Conservation (phyloP, 345 rosid species). For the Citrus mangshanensis region DNA sequence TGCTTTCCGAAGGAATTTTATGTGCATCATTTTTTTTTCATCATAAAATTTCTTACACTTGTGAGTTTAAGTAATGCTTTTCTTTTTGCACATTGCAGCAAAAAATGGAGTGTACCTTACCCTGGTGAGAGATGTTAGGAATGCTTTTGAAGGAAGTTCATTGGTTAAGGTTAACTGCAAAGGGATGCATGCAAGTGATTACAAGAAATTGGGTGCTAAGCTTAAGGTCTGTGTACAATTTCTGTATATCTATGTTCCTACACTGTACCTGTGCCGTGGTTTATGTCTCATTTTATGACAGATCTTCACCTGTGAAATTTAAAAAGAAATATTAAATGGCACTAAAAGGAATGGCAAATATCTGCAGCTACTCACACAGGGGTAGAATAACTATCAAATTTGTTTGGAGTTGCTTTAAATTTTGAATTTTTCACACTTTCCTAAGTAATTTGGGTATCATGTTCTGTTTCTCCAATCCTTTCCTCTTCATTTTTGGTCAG, state of each 20-base stretch:
- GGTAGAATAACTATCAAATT: background rate
- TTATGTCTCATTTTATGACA: background rate
- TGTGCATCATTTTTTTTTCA: constrained; percentile 1
- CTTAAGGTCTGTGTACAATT: constrained; percentile 55
- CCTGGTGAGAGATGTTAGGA: constrained; percentile 71
- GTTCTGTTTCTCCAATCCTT: constrained; percentile 1
- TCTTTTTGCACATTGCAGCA: constrained; percentile 42
- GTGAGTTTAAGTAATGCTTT: background rate
- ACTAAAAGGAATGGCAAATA: background rate
- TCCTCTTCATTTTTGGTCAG: constrained; percentile 31
- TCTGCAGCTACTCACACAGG: background rate
- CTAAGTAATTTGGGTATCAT: background rate
- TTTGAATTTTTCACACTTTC: background rate
- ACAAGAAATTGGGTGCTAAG: constrained; percentile 93
- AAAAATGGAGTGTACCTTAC: constrained; percentile 83
- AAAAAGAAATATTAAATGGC: background rate
- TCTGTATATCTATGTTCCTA: background rate
- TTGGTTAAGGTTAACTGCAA: constrained; percentile 80
- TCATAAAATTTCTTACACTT: background rate
- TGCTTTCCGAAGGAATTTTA: background rate
- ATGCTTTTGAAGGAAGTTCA: constrained; percentile 82
- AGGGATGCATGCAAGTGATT: constrained; percentile 81
- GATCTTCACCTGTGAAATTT: background rate
- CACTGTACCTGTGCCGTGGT: background rate
- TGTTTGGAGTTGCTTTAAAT: constrained; percentile 3